These are phyloP conservation scores for Zygosaccharomyces siamensis DNA, from an alignment of 805 yeast species.

Conservation along the genomic window DNA sequence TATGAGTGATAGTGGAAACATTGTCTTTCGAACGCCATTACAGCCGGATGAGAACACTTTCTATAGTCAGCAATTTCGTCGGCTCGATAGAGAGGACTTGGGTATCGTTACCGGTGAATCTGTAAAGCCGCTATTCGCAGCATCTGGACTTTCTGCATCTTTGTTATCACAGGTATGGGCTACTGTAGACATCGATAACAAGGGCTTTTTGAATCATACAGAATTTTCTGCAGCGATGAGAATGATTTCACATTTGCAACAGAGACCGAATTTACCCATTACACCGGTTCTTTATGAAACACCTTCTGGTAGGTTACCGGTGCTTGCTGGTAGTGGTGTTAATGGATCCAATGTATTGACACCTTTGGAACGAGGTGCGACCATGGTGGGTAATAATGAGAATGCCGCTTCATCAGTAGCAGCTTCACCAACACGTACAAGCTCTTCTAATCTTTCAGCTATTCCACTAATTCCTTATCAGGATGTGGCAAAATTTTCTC, in stretches of 20 bases:
- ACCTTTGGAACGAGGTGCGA: constrained; percentile 1
- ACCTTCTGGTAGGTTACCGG: constrained; percentile 31
- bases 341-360: constrained; percentile 41
- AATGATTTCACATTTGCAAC: constrained; percentile 85
- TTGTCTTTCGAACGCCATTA: constrained; percentile 37
- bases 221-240: constrained; percentile 87
- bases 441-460: constrained; percentile 29
- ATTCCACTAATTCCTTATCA: constrained; percentile 51
- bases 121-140: constrained; percentile 77
- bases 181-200: constrained; percentile 80
- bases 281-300: constrained; percentile 39
- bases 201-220: constrained; percentile 74
- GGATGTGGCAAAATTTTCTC: constrained; percentile 62
- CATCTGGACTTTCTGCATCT: constrained; percentile 74
- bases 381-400: neutral
- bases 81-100: constrained; percentile 70
- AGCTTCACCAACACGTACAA: constrained; percentile 1
- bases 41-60: constrained; percentile 71
- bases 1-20: constrained; percentile 19
- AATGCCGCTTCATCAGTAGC: constrained; percentile 7
- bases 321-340: constrained; percentile 50
- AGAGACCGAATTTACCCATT: constrained; percentile 43
- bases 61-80: constrained; percentile 70
- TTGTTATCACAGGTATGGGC: constrained; percentile 91
- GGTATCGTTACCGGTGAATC: constrained; percentile 87